Evolutionary conservation across 2,329 filamentous ascomycete genomes (phyloP).

Genomic region (Ilyonectria robusta): DNA sequence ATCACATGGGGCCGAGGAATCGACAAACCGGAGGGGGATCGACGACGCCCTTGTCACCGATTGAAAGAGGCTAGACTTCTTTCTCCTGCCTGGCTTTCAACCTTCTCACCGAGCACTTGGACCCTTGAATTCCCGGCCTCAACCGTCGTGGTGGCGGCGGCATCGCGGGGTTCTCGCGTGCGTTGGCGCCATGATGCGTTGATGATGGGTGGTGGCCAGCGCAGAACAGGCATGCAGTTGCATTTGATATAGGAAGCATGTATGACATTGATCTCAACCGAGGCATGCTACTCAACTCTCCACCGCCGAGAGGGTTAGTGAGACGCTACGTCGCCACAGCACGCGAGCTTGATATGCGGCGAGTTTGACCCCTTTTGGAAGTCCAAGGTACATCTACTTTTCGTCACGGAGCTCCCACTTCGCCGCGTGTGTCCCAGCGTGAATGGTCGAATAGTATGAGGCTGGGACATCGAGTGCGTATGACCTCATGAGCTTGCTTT

Average conservation of each 20-base stretch:
- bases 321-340: too few relatives aligned
- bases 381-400: too few relatives aligned
- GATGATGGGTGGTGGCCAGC: background rate
- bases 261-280: too few relatives aligned
- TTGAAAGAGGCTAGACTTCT: background rate
- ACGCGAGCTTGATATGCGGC: too few relatives aligned
- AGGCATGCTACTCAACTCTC: background rate
- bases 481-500: too few relatives aligned
- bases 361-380: too few relatives aligned
- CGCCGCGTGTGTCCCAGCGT: too few relatives aligned
- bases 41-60: background rate
- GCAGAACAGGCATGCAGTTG: background rate
- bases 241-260: background rate
- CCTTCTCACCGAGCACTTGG: background rate
- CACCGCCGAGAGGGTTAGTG: too few relatives aligned
- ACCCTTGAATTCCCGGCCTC: background rate
- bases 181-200: background rate
- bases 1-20: slow-evolving; percentile 19
- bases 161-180: background rate
- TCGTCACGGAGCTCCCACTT: too few relatives aligned
- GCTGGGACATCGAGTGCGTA: too few relatives aligned
- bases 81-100: background rate
- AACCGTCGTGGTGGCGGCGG: background rate
- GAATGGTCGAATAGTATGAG: too few relatives aligned
- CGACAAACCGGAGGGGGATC: background rate